Percentiles rank a stretch among this genome's conserved stretches.
Conservation (phyloP, 2,329 filamentous ascomycete genomes). For the Aspergillus costaricaensis region DNA sequence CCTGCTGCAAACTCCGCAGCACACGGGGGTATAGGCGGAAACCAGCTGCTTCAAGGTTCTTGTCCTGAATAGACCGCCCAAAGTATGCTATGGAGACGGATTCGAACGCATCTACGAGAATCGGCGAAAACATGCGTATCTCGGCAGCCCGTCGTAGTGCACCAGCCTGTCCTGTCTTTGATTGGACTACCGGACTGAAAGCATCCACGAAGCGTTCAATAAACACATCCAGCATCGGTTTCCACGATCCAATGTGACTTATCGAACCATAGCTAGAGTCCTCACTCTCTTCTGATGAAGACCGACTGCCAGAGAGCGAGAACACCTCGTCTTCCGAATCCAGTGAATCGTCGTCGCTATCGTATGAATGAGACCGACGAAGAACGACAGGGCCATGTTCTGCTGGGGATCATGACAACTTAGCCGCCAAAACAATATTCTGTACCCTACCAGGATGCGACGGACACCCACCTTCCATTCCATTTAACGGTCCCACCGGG, state of each 20-base stretch:
- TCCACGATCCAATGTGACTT: conserved; percentile 23
- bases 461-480: conserved; percentile 25
- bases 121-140: conserved; percentile 44
- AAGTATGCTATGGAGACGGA: conserved; percentile 43
- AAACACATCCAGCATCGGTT: conserved; percentile 37
- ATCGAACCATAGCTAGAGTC: conserved; percentile 28
- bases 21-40: conserved; percentile 39
- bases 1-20: conserved; percentile 39
- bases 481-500: conserved; percentile 27
- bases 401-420: neutral
- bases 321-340: conserved; percentile 16
- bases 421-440: neutral
- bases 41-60: conserved; percentile 35
- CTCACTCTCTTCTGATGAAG: conserved; percentile 24
- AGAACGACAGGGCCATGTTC: neutral
- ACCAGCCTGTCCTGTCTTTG: conserved; percentile 37
- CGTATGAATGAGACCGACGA: neutral
- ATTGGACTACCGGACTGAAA: conserved; percentile 41
- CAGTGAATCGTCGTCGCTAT: conserved; percentile 17
- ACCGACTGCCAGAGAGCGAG: conserved; percentile 8
- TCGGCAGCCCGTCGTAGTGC: conserved; percentile 40
- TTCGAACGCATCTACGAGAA: conserved; percentile 40
- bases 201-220: conserved; percentile 44
- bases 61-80: conserved; percentile 39
- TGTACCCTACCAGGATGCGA: neutral